Conservation (phyloP, 306 rosid species). For the Dicorynia guianensis region DNA sequence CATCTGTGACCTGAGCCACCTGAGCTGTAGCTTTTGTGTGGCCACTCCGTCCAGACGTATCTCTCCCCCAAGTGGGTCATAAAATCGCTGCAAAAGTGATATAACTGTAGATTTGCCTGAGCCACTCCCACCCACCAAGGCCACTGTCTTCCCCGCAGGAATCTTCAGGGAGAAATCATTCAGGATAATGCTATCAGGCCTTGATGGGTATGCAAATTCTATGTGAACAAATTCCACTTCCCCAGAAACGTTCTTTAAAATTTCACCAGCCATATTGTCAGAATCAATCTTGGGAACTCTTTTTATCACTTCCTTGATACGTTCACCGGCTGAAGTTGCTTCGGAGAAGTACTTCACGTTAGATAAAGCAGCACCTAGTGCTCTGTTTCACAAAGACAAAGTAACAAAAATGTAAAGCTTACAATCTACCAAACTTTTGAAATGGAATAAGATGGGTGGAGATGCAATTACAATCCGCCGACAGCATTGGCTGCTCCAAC, state of each 20-base stretch:
- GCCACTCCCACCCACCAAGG: constrained; percentile 88
- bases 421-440: constrained; percentile 8
- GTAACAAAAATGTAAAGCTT: neutral
- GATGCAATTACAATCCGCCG: constrained; percentile 78
- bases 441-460: constrained; percentile 8
- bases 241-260: constrained; percentile 55
- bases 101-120: constrained; percentile 89
- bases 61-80: constrained; percentile 80
- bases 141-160: constrained; percentile 82
- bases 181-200: constrained; percentile 73
- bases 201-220: constrained; percentile 82
- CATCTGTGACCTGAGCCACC: constrained; percentile 91
- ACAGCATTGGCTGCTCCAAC: constrained; percentile 81
- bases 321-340: constrained; percentile 73
- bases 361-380: constrained; percentile 82
- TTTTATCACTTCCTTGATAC: constrained; percentile 74
- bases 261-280: constrained; percentile 67
- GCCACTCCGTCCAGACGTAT: constrained; percentile 74
- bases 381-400: constrained; percentile 47
- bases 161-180: constrained; percentile 61
- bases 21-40: constrained; percentile 64
- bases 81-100: constrained; percentile 82
- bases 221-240: constrained; percentile 71
- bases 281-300: constrained; percentile 91
- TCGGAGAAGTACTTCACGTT: constrained; percentile 85